A percentile compares a stretch with the other conserved stretches of the same genome.
Conservation (phyloP, 2,329 filamentous ascomycete species). For the Neospermospora avenae region DNA sequence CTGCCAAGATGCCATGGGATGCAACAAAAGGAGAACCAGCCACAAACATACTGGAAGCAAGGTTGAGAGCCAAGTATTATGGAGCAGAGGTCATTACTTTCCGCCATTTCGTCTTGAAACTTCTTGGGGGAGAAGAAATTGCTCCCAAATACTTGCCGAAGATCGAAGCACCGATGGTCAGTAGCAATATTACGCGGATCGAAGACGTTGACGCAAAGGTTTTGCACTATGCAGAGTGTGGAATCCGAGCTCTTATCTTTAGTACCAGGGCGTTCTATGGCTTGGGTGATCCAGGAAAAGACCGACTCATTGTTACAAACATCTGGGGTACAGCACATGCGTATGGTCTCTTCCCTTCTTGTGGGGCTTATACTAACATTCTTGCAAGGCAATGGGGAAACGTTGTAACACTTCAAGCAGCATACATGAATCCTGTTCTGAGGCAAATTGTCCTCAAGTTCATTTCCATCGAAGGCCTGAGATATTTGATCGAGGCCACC, state of each 20-base stretch:
- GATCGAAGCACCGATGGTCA: conserved; percentile 37
- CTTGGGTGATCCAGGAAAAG: conserved; percentile 47
- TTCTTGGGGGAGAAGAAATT: conserved; percentile 40
- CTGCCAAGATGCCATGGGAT: conserved; percentile 41
- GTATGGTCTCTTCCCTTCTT: conserved; percentile 54
- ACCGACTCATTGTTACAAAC: conserved; percentile 83
- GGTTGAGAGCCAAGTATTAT: conserved; percentile 91
- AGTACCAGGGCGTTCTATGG: conserved; percentile 82
- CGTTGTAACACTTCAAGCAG: conserved; percentile 82
- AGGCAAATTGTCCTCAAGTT: conserved; percentile 52
- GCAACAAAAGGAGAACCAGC: conserved; percentile 58
- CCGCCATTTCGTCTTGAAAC: conserved; percentile 65
- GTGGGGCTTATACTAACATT: conserved; percentile 25
- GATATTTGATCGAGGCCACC: conserved; percentile 65
- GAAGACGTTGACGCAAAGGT: conserved; percentile 43
- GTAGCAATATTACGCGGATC: conserved; percentile 36
- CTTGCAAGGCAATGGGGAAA: conserved; percentile 86
- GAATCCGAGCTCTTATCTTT: conserved; percentile 64
- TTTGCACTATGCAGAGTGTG: conserved; percentile 51
- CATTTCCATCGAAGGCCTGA: conserved; percentile 54
- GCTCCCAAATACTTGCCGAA: conserved; percentile 25
- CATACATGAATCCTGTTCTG: conserved; percentile 65
- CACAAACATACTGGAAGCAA: conserved; percentile 72
- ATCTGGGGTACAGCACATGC: conserved; percentile 94
- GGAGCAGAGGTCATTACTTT: conserved; percentile 88